phyloP scores from a whole-genome alignment of 2,329 filamentous ascomycete species.

The Trichoderma pleuroti region DNA sequence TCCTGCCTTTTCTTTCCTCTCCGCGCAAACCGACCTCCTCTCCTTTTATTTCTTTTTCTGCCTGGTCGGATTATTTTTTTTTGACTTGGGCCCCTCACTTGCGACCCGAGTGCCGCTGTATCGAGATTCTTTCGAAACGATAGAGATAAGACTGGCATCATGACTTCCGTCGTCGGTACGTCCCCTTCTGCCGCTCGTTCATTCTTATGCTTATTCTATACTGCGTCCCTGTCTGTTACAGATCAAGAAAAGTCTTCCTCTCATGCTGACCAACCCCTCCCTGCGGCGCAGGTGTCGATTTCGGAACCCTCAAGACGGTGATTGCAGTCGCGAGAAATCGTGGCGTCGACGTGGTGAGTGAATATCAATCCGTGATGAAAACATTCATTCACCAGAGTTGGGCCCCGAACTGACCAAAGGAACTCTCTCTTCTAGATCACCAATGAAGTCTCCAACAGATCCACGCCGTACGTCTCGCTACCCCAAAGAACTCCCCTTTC shows the following conservation, averaged over 20 bases:
- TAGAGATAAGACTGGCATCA: conserved; percentile 9
- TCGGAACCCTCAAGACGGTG: conserved; percentile 95
- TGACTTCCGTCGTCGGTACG: conserved; percentile 22
- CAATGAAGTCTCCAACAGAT: conserved; percentile 98
- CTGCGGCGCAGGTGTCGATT: conserved; percentile 70
- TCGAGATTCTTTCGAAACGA: neutral
- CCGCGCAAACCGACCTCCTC: neutral
- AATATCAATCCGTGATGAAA: neutral
- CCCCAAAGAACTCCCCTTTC: neutral
- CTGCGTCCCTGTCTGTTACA: conserved; percentile 8
- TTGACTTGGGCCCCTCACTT: conserved; percentile 16
- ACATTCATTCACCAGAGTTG: neutral
- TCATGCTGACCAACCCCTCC: conserved; percentile 21
- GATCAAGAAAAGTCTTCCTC: neutral
- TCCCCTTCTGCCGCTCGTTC: neutral
- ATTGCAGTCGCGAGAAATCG: conserved; percentile 97
- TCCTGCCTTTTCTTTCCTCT: neutral
- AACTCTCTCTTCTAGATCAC: conserved; percentile 64
- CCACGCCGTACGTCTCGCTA: conserved; percentile 76
- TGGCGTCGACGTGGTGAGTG: conserved; percentile 95
- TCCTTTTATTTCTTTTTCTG: neutral
- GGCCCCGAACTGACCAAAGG: conserved; percentile 18
- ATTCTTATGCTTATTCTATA: conserved; percentile 17
- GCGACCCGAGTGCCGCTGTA: neutral
- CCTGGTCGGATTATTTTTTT: neutral